A percentile compares a stretch with the other conserved stretches of the same genome.
Evolutionary conservation across 1,139 yeast genomes (phyloP).

Genomic region (Yamadazyma membranifaciens): DNA sequence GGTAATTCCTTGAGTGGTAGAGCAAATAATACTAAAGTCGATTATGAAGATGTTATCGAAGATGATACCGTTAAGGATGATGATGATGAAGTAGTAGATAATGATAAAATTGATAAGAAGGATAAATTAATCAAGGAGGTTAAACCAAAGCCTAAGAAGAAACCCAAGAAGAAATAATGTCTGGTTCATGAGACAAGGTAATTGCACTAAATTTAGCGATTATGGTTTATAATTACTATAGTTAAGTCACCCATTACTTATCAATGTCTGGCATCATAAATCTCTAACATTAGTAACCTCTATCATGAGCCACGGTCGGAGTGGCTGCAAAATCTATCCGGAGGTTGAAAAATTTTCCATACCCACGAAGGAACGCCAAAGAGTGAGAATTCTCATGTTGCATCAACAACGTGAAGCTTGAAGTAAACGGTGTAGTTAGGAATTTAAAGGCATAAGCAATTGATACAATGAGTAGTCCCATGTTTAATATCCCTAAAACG

Average conservation of each 20-base stretch:
- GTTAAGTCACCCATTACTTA: too few relatives aligned
- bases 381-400: background rate
- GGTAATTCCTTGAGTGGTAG: slow-evolving; percentile 51
- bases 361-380: slow-evolving; percentile 2
- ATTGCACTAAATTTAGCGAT: too few relatives aligned
- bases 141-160: slow-evolving; percentile 24
- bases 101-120: slow-evolving; percentile 38
- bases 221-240: too few relatives aligned
- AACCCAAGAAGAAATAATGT: slow-evolving; percentile 8
- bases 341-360: background rate
- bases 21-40: slow-evolving; percentile 40
- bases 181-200: too few relatives aligned
- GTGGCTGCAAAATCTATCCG: too few relatives aligned
- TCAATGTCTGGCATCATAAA: too few relatives aligned
- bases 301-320: too few relatives aligned
- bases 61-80: slow-evolving; percentile 51
- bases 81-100: slow-evolving; percentile 26
- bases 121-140: slow-evolving; percentile 46
- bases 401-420: too few relatives aligned
- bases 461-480: slow-evolving; percentile 18
- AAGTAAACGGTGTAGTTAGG: too few relatives aligned
- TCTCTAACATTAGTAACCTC: too few relatives aligned
- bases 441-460: background rate
- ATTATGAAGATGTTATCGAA: slow-evolving; percentile 61
- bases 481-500: slow-evolving; percentile 29